Evolutionary conservation across 2,329 filamentous ascomycete species (phyloP).

Genomic region (Diaporthe aspalathi): DNA sequence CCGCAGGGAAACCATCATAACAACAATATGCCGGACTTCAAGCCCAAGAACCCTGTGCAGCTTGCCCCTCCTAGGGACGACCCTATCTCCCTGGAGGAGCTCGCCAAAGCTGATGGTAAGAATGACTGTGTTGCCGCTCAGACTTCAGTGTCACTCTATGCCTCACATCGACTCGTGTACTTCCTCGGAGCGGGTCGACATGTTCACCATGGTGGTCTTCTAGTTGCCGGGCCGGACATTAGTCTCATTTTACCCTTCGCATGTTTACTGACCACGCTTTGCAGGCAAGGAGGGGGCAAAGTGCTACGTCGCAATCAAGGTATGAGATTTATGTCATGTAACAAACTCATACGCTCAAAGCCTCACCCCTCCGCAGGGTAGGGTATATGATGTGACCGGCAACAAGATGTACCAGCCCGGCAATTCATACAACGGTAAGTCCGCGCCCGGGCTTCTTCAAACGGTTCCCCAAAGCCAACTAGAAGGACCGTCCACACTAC

Average conservation of each 20-base stretch:
- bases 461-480: too few species aligned
- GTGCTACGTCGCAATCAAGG: slow-evolving; percentile 78
- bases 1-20: neutral
- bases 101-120: slow-evolving; percentile 86
- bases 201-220: neutral
- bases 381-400: slow-evolving; percentile 91
- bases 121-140: slow-evolving; percentile 32
- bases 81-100: slow-evolving; percentile 81
- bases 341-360: slow-evolving; percentile 62
- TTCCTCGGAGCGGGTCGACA: neutral
- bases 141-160: neutral
- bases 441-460: slow-evolving; percentile 35
- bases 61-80: slow-evolving; percentile 90
- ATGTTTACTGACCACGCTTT: slow-evolving; percentile 12
- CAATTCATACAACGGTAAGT: slow-evolving; percentile 85
- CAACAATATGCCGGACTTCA: slow-evolving; percentile 72
- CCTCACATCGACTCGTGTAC: neutral
- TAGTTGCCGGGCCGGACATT: neutral
- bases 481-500: too few species aligned
- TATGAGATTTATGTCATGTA: slow-evolving; percentile 53
- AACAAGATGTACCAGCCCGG: slow-evolving; percentile 88
- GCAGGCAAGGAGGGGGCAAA: slow-evolving; percentile 73
- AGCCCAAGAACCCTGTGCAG: slow-evolving; percentile 80
- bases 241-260: neutral
- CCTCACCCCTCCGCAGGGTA: slow-evolving; percentile 70